Conservation (phyloP, 176 grass and related monocot genomes). For the Eragrostis curvula region DNA sequence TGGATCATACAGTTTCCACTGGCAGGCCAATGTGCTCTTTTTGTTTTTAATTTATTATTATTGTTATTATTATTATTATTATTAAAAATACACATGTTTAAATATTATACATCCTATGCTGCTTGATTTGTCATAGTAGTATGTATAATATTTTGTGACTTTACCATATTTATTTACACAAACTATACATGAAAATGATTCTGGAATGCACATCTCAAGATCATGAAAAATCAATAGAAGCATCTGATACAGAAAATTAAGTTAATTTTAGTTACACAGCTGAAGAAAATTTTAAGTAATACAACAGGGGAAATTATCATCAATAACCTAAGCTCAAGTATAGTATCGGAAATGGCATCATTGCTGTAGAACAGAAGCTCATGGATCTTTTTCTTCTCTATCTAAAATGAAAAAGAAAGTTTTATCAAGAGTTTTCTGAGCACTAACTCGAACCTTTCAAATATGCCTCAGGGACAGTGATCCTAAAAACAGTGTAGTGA, state of each 20-base stretch:
- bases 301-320: neutral
- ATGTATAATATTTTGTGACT: neutral
- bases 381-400: neutral
- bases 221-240: neutral
- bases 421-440: neutral
- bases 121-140: neutral
- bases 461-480: slow-evolving; percentile 58
- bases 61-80: no score
- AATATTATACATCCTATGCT: no score
- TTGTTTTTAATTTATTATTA: no score
- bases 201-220: neutral
- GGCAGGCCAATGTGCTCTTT: no score
- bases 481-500: slow-evolving; percentile 81
- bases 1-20: no score
- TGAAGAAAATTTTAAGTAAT: slow-evolving; percentile 17
- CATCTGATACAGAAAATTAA: no score
- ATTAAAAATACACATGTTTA: no score
- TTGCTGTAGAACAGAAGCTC: neutral
- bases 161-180: no score
- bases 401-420: neutral
- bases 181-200: neutral
- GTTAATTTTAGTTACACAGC: no score
- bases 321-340: neutral
- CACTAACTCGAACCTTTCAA: slow-evolving; percentile 13
- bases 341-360: neutral